Evolutionary conservation across 805 yeast genomes (phyloP).

Genomic region (Wickerhamomyces canadensis): DNA sequence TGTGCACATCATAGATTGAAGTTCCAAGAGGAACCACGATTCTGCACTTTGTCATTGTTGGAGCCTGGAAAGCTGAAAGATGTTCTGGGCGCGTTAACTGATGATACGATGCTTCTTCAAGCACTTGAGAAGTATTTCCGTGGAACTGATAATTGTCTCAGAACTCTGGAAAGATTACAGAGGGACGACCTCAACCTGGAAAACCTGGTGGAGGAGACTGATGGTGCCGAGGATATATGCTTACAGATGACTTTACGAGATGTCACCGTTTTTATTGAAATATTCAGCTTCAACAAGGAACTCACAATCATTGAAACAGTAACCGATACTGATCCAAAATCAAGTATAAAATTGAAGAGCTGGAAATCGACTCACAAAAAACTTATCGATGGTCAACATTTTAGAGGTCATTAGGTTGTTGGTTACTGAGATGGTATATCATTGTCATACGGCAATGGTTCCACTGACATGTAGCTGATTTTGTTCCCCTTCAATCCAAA

Average conservation of each 20-base stretch:
- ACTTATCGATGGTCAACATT: conserved; percentile 17
- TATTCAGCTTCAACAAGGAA: conserved; percentile 11
- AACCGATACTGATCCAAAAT: conserved; percentile 52
- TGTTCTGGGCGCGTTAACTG: conserved; percentile 1
- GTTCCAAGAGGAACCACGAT: conserved; percentile 26
- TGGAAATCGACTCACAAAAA: conserved; percentile 40
- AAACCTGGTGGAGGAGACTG: conserved; percentile 1
- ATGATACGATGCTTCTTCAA: neutral
- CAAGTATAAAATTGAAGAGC: conserved; percentile 37
- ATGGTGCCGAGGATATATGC: conserved; percentile 18
- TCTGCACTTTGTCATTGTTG: conserved; percentile 42
- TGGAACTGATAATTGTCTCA: conserved; percentile 17
- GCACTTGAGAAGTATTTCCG: conserved; percentile 20
- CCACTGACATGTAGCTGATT: conserved; percentile 12
- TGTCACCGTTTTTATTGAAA: conserved; percentile 28
- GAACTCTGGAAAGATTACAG: conserved; percentile 21
- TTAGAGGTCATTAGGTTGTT: conserved; percentile 24
- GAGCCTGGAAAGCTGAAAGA: neutral
- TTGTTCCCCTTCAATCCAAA: conserved; percentile 19
- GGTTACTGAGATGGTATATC: too few species aligned
- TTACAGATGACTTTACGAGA: conserved; percentile 34
- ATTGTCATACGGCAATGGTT: conserved; percentile 4
- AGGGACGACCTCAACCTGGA: conserved; percentile 3
- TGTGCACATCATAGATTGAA: conserved; percentile 44
- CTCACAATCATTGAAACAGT: conserved; percentile 18